Base-by-base conservation (phyloP, 164 flowering plant genomes). In the Liquidambar formosana region DNA sequence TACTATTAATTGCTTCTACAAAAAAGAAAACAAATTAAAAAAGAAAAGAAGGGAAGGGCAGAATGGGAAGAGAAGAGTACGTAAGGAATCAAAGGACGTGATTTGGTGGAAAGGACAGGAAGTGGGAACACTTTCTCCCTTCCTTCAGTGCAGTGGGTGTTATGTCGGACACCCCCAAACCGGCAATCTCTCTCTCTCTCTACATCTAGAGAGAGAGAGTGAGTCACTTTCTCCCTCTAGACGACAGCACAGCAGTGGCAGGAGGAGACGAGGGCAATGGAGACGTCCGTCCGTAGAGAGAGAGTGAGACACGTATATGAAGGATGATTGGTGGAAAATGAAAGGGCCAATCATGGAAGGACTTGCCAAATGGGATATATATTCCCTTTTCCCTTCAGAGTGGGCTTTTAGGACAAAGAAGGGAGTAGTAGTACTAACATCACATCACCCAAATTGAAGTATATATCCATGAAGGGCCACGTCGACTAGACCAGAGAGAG, bases 81-180 rank as follows among this genome's bases (percentile, higher is more conserved):
- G 6, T 16, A 51, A 51, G 22, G 54, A 51, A 51, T 51, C 18
- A 47, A 43, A 21, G 56, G 56, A 23, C 41, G 43, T 64, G 66
- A 64, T 64, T n/a, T 16, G 41, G 23, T 51, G n/a, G 66, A 64
- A 48, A 64, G 66, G 66, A 64, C 66, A 64, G 15, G 41, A 64
- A 25, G 66, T 64, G 66, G 66, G 15, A 64, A 48, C 56, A 23
- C 66, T 64, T 26, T 0, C 41, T n/a, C 66, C 52, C 41, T 15
- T 64, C 48, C 66, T 64, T 64, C 56, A 64, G 66, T 64, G 66
- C 66, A 47, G 66, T 51, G 13, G 19, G 66, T 23, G 53, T 64
- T 64, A 22, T 64, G 66, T 64, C 43, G 41, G 66, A 64, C 57
- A 11, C 19, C n/a, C 54, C 43, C 22, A 5, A 51, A 51, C 66